Evolutionary conservation across 345 rosid genomes (phyloP).

Genomic region (Excoecaria agallocha): DNA sequence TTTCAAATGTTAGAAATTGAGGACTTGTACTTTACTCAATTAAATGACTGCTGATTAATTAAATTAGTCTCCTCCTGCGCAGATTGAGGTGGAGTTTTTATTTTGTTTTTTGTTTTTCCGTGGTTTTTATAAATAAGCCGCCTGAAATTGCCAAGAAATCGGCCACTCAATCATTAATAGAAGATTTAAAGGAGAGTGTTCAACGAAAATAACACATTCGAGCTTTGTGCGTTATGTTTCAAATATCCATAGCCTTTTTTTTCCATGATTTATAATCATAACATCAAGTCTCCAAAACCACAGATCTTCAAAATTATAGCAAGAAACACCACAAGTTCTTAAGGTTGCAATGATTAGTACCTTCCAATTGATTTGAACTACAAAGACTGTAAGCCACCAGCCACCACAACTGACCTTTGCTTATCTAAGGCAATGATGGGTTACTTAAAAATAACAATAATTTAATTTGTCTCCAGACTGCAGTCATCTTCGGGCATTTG

Average conservation of each 20-base stretch:
- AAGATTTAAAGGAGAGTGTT: no score
- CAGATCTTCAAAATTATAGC: background rate
- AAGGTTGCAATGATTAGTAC: background rate
- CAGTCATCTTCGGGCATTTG: background rate
- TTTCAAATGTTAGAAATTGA: background rate
- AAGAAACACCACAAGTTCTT: background rate
- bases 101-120: no score
- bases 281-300: background rate
- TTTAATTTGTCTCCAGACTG: background rate
- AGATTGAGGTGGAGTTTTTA: no score
- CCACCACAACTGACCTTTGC: slow-evolving; percentile 11
- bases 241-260: no score
- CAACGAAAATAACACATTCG: no score
- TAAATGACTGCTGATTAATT: no score
- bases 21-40: no score
- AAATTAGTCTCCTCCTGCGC: no score
- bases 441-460: background rate
- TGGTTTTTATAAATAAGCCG: no score
- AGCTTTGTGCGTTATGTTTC: no score
- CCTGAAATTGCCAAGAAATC: no score
- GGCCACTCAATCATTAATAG: no score
- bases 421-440: background rate
- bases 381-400: background rate
- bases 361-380: background rate
- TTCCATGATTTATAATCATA: background rate